Evolutionary conservation across 2,329 filamentous ascomycete species (phyloP).

Genomic region (Lachnum nothofagi): DNA sequence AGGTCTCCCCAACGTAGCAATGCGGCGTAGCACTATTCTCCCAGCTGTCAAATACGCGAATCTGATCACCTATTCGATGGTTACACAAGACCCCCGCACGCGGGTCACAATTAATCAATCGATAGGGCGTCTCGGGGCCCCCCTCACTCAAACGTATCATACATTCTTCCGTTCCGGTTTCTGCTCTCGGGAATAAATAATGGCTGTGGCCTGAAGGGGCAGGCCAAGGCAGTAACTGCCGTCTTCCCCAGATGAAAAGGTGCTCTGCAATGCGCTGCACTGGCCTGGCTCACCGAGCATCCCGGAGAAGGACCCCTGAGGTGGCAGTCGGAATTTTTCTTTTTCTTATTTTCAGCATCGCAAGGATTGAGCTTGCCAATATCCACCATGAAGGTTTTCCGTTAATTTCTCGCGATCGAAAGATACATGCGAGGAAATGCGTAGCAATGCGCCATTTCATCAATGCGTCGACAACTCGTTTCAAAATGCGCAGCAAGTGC

Average conservation of each 20-base stretch:
- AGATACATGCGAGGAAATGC: too few species aligned
- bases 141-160: neutral
- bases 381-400: neutral
- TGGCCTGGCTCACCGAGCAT: neutral
- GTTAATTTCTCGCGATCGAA: neutral
- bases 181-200: neutral
- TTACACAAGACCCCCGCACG: too few species aligned
- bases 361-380: neutral
- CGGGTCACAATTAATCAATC: too few species aligned
- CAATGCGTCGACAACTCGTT: too few species aligned
- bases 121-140: too few species aligned
- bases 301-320: neutral
- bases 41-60: neutral
- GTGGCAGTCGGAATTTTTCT: too few species aligned
- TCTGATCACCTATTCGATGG: too few species aligned
- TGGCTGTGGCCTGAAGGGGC: neutral
- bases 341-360: too few species aligned
- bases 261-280: neutral
- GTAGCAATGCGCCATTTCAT: too few species aligned
- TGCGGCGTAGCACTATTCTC: neutral
- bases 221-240: neutral
- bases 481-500: too few species aligned
- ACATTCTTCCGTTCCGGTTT: neutral
- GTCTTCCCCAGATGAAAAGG: neutral
- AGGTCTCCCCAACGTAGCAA: neutral